Base-by-base conservation (phyloP, 116 monocot genomes). In the Iris pallida region DNA sequence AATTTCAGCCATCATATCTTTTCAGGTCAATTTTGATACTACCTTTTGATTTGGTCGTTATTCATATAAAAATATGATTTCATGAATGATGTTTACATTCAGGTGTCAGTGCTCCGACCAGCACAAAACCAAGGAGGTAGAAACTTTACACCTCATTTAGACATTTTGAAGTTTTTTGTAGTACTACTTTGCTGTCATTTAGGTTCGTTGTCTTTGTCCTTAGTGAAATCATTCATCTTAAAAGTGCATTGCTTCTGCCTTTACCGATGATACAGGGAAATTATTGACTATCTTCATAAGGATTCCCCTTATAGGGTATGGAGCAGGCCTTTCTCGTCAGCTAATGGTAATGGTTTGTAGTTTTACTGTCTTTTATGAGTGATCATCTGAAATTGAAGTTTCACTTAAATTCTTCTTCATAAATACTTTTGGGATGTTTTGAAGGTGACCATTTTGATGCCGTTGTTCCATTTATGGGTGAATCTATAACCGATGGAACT, bases 401-500 rank as follows among this genome's bases (percentile, higher is more conserved):
- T 61, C 20, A 43, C n/a, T 1, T 13, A 63, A 19, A 54, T 7
- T 44, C 46, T 69, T n/a, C 45, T 57, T 15, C 47, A n/a, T n/a
- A n/a, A n/a, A 8, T 69, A 13, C 47, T 57, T 45, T 55, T 46
- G 30, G 72, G 7, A 45, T 4, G 45, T 19, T 13, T 57, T 74
- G 66, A 74, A 90, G 97, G 83, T 78, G 90, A 92, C 44, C 20
- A 63, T 2, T 68, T 87, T 62, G 83, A 97, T 53, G 97, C 92
- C 16, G 97, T 97, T 46, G 97, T 97, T 42, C 97, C 97, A 48
- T 83, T 73, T 67, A 92, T 97, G 97, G 97, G 92, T 61, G 97
- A 97, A 90, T 97, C 97, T 57, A 90, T 97, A 65, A 89, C 97
- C 63, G 97, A 97, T 82, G 97, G 97, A 47, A 97, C 92, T 54